Evolutionary conservation across 2,329 filamentous ascomycete genomes (phyloP).

Genomic region (Paecilomyces variotii): DNA sequence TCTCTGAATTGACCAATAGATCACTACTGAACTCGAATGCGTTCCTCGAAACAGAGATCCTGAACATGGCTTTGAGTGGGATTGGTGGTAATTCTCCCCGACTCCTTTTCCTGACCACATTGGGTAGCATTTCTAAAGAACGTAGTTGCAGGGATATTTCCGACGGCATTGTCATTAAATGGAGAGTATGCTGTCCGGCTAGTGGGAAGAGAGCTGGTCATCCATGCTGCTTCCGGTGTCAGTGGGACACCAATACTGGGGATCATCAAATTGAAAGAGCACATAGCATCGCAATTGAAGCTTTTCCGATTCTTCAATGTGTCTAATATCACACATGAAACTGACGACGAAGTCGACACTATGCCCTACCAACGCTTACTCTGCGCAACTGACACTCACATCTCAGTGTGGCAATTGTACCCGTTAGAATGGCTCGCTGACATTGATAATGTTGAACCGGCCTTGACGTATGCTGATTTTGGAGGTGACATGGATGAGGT

Average conservation of each 20-base stretch:
- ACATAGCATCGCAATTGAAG: constrained; percentile 13
- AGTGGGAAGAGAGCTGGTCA: constrained; percentile 20
- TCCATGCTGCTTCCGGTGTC: constrained; percentile 22
- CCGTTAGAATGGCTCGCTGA: constrained; percentile 29
- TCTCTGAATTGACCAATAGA: neutral
- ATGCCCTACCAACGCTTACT: constrained; percentile 24
- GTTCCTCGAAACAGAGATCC: neutral
- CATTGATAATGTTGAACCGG: constrained; percentile 32
- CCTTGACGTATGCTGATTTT: constrained; percentile 29
- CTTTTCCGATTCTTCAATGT: constrained; percentile 22
- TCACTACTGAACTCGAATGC: neutral
- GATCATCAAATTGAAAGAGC: constrained; percentile 24
- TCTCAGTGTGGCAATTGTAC: constrained; percentile 30
- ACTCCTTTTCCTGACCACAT: neutral
- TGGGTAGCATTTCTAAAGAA: neutral
- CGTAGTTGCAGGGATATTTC: constrained; percentile 2
- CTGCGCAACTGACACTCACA: constrained; percentile 24
- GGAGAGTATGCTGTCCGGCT: constrained; percentile 8
- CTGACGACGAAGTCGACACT: constrained; percentile 1
- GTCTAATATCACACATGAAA: neutral
- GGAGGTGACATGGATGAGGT: constrained; percentile 28
- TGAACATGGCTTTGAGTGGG: neutral
- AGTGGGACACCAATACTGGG: constrained; percentile 24
- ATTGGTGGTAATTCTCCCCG: neutral
- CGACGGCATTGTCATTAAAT: constrained; percentile 15